Evolutionary conservation across 306 rosid species (phyloP).

Genomic region (Betula pendula): DNA sequence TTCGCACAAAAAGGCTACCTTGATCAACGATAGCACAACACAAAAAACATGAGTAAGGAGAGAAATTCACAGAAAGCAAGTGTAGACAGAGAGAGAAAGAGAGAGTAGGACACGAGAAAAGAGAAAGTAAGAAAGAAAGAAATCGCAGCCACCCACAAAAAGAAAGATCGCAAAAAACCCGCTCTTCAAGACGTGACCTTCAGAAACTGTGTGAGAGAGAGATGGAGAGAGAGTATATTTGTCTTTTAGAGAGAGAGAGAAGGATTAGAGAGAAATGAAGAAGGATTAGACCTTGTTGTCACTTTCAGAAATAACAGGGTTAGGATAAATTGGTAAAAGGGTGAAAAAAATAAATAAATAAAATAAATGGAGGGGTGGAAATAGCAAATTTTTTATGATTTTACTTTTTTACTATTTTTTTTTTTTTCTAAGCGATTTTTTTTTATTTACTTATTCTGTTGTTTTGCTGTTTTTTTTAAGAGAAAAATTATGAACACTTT

Average conservation of each 20-base stretch:
- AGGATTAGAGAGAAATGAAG: neutral
- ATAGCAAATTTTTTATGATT: too few relatives aligned
- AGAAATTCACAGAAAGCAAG: neutral
- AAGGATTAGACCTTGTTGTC: too few relatives aligned
- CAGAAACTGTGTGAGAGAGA: neutral
- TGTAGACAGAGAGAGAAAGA: neutral
- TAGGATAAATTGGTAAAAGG: too few relatives aligned
- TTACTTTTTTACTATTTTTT: too few relatives aligned
- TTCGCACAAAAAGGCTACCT: slow-evolving; percentile 2
- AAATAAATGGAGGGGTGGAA: too few relatives aligned
- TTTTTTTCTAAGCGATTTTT: too few relatives aligned
- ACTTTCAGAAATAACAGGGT: too few relatives aligned
- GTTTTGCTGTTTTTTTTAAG: too few relatives aligned
- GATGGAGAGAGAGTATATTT: neutral
- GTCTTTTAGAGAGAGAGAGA: neutral
- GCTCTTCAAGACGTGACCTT: slow-evolving; percentile 30
- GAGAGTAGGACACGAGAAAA: neutral
- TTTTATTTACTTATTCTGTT: too few relatives aligned
- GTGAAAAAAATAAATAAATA: too few relatives aligned
- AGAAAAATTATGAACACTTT: too few relatives aligned
- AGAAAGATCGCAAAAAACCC: slow-evolving; percentile 31
- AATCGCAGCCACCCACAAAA: slow-evolving; percentile 35
- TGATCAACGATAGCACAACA: neutral
- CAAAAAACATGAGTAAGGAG: neutral
- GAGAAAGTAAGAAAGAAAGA: slow-evolving; percentile 16